These are phyloP conservation scores for Pseudogymnoascus sp. DNA, from an alignment of 2,329 filamentous ascomycete species.

Conservation along the genomic window DNA sequence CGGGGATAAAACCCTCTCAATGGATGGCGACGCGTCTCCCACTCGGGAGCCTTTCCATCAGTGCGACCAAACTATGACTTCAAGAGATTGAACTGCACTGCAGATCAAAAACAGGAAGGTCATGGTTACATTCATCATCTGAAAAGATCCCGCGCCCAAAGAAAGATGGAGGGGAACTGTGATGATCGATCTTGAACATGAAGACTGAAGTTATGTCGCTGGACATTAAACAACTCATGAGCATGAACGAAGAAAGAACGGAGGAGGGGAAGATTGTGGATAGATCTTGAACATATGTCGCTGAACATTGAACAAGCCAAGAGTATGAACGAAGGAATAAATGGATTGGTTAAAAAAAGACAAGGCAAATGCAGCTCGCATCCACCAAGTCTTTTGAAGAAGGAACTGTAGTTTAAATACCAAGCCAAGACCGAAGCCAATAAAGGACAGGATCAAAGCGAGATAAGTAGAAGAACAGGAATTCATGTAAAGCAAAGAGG, in stretches of 20 bases:
- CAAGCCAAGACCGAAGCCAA: not conserved
- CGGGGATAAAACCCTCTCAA: not conserved
- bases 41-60: not conserved
- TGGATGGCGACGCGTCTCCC: not conserved
- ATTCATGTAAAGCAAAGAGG: not conserved
- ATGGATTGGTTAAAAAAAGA: not conserved
- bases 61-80: not conserved
- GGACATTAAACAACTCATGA: not conserved
- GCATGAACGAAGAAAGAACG: too few relatives aligned
- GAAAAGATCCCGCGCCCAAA: not conserved
- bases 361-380: not conserved
- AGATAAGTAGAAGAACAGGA: not conserved
- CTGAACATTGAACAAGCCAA: too few relatives aligned
- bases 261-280: too few relatives aligned
- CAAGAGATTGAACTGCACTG: not conserved
- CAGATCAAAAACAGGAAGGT: not conserved
- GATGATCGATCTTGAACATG: not conserved
- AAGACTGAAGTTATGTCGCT: not conserved
- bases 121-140: not conserved
- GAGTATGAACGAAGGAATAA: not conserved
- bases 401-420: not conserved
- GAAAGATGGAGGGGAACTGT: not conserved
- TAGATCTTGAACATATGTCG: too few relatives aligned
- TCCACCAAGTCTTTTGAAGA: not conserved
- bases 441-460: not conserved